Base-by-base conservation (phyloP, 345 rosid species). In the Acer yangbiense region DNA sequence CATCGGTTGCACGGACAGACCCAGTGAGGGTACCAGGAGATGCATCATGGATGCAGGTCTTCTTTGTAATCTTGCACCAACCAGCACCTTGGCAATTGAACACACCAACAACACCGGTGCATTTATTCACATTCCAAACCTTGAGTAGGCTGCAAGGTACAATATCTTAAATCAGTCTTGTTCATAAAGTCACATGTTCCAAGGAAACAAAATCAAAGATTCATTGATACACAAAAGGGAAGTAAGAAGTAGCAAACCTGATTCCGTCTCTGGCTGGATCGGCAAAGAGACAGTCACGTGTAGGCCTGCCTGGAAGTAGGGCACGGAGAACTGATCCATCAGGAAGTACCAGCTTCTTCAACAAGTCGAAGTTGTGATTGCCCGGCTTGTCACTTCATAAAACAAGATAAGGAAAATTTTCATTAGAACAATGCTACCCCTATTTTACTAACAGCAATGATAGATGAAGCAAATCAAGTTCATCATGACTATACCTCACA, bases 61-160 rank as follows among this genome's bases (percentile, higher is more conserved):
- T 94, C 93, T 94, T 96, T 5, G 77, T 75, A 6, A 87, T 70
- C 86, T 87, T 92, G 91, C 98, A 91, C 99, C 99, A 96, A 75
- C 97, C 98, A 77, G 99, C 98, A 66, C 99, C 99, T 86, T 96
- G 99, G 83, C 99, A 96, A 86, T 96, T 94, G 86, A 92, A 96
- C 7, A 91, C 93, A 67, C 99, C 98, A 2, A 94, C 97, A 43
- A 96, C 89, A 21, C 99, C 98, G 21, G 92, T 80, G 71, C 85
- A 88, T 77, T 90, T 91, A 76, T 96, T 96, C 89, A 90, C 75
- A 76, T 96, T 96, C 99, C 99, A 96, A 43, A 96, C 78, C 87
- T 96, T 96, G 54, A 94, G 93, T 83, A 94, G 85, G 85, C 98
- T 93, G 86, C 78, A 83, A 46, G 46, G 39, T 43, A 68, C 7